Conservation (phyloP, 163 green algal species). For the Scenedesmus sp. region DNA sequence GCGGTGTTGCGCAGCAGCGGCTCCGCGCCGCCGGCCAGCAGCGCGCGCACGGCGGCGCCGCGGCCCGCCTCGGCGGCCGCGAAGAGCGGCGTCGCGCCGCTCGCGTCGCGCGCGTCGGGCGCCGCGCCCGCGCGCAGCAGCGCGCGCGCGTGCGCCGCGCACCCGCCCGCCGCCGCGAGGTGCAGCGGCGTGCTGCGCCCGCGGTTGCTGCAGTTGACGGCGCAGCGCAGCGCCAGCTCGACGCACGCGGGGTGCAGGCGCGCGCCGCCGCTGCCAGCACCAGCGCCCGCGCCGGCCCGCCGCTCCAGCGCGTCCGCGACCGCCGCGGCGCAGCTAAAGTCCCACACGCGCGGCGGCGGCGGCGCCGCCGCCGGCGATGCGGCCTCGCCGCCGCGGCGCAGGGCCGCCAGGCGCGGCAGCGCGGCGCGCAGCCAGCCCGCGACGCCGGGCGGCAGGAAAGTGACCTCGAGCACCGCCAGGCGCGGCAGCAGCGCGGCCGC, state of each 20-base stretch:
- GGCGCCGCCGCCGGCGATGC: not conserved
- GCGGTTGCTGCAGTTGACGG: slow-evolving; percentile 70
- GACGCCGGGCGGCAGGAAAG: slow-evolving; percentile 32
- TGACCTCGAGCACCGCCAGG: slow-evolving; percentile 29
- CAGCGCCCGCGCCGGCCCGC: not conserved
- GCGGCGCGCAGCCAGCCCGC: slow-evolving; percentile 20
- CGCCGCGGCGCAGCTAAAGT: slow-evolving; percentile 24
- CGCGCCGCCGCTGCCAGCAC: not conserved
- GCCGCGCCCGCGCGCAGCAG: slow-evolving; percentile 70
- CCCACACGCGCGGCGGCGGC: slow-evolving; percentile 38
- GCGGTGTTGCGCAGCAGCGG: slow-evolving; percentile 42
- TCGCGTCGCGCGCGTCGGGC: slow-evolving; percentile 62
- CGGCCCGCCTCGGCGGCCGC: slow-evolving; percentile 70
- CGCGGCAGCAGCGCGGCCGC: slow-evolving; percentile 25
- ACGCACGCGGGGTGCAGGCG: not conserved
- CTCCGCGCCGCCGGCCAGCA: slow-evolving; percentile 72
- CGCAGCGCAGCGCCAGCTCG: slow-evolving; percentile 54
- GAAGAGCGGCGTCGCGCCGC: slow-evolving; percentile 77
- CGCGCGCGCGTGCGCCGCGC: slow-evolving; percentile 14
- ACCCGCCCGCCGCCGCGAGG: slow-evolving; percentile 59
- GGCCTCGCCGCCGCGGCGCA: not conserved
- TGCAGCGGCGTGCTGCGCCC: slow-evolving; percentile 75
- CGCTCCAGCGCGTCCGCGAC: slow-evolving; percentile 1
- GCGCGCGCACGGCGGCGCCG: slow-evolving; percentile 41
- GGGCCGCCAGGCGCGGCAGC: not conserved